Conservation (phyloP, 2,329 filamentous ascomycete genomes). For the Colletotrichum echinochloae region DNA sequence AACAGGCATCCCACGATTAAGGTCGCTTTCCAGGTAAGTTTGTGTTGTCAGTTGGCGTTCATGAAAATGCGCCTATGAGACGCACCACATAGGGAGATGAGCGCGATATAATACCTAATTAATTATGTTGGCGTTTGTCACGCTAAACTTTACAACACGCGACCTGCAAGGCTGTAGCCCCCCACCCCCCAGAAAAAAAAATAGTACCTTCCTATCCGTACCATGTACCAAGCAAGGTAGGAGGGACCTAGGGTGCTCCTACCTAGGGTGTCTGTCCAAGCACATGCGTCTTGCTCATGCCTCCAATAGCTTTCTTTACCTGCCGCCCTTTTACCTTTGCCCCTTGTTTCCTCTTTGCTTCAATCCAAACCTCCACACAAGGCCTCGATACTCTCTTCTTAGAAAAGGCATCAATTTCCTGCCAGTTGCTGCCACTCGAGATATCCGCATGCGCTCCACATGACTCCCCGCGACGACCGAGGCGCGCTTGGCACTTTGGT, state of each 20-base stretch:
- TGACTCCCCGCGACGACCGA: conserved; percentile 8
- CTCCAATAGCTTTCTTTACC: not conserved
- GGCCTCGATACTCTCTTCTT: too few relatives aligned
- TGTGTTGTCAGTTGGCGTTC: not conserved
- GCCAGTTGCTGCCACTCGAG: not conserved
- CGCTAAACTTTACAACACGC: conserved; percentile 31
- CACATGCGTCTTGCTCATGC: not conserved
- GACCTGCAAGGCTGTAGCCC: conserved; percentile 26
- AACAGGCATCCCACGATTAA: not conserved
- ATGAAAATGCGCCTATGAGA: conserved; percentile 10
- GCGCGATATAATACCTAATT: not conserved
- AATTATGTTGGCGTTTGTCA: conserved; percentile 22
- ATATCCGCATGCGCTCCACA: conserved; percentile 12
- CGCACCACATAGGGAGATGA: not conserved
- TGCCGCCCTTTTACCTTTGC: not conserved
- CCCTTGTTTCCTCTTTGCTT: too few relatives aligned
- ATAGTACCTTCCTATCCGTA: not conserved
- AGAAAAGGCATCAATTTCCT: too few relatives aligned
- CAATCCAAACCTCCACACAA: too few relatives aligned
- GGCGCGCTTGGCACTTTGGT: conserved; percentile 9
- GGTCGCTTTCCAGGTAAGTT: not conserved
- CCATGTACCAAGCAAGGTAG: too few relatives aligned
- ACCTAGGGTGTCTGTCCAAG: too few relatives aligned
- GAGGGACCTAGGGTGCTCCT: too few relatives aligned
- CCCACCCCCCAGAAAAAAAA: not conserved